Evolutionary conservation across 176 grass and related monocot genomes (phyloP).

Genomic region (Aegilops tauschii): DNA sequence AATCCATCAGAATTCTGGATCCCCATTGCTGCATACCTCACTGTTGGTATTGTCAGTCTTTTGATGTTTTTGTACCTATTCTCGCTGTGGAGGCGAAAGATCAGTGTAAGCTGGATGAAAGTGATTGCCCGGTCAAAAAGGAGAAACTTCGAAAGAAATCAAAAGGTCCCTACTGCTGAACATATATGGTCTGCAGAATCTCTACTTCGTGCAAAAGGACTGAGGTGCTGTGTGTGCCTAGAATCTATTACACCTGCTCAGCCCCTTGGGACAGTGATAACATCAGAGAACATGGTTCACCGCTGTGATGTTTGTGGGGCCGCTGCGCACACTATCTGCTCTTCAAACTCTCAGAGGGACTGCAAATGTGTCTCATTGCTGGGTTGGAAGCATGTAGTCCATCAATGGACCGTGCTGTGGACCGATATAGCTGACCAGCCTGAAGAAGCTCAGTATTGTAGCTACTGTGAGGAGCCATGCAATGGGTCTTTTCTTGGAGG

Average conservation of each 20-base stretch:
- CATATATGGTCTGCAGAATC: constrained; percentile 66
- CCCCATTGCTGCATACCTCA: constrained; percentile 32
- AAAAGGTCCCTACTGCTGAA: constrained; percentile 43
- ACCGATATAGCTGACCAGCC: constrained; percentile 57
- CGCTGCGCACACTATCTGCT: constrained; percentile 67
- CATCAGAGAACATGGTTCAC: constrained; percentile 45
- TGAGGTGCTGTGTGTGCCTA: constrained; percentile 70
- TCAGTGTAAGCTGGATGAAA: constrained; percentile 78
- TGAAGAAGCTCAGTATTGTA: constrained; percentile 62
- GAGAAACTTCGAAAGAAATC: constrained; percentile 47
- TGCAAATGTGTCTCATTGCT: constrained; percentile 81
- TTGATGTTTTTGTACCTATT: constrained; percentile 49
- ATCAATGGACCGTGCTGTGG: constrained; percentile 80
- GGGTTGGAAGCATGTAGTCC: constrained; percentile 52
- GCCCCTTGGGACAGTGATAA: constrained; percentile 27
- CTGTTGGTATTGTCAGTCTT: constrained; percentile 31
- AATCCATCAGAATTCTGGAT: constrained; percentile 46
- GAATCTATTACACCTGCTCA: constrained; percentile 55
- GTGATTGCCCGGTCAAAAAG: constrained; percentile 62
- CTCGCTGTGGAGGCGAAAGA: constrained; percentile 46
- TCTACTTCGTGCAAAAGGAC: constrained; percentile 45
- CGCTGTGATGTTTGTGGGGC: constrained; percentile 70
- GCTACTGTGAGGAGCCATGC: constrained; percentile 70
- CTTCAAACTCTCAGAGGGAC: constrained; percentile 63
- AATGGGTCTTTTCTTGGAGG: constrained; percentile 62